Percentiles rank a stretch among this genome's conserved stretches.
These are phyloP conservation scores for Gnaphalium uliginosum DNA, from an alignment of 129 eudicot genomes.

Conservation along the genomic window DNA sequence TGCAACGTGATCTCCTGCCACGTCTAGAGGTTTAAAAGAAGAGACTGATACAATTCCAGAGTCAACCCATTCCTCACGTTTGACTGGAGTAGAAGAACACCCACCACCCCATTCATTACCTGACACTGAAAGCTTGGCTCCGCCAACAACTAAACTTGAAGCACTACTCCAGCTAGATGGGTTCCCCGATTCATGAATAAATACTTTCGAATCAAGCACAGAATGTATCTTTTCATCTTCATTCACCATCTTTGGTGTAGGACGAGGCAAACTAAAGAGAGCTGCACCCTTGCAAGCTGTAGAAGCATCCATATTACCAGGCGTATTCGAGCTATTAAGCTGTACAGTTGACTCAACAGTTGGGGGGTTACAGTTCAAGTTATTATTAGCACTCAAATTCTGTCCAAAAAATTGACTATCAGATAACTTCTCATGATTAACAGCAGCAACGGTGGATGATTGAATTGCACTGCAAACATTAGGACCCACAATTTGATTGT, in stretches of 20 bases:
- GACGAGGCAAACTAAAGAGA: constrained; percentile 48
- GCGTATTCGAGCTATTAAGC: not conserved
- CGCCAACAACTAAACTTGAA: constrained; percentile 51
- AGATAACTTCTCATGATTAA: constrained; percentile 35
- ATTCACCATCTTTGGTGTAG: constrained; percentile 35
- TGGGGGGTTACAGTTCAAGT: constrained; percentile 33
- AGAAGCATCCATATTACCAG: constrained; percentile 26
- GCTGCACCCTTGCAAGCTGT: constrained; percentile 12
- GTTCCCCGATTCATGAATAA: constrained; percentile 47
- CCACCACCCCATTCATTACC: constrained; percentile 61
- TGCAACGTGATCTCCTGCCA: constrained; percentile 43
- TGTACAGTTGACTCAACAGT: constrained; percentile 31
- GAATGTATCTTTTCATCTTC: constrained; percentile 39
- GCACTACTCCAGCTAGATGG: constrained; percentile 64
- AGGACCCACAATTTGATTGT: constrained; percentile 27
- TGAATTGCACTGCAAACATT: constrained; percentile 31
- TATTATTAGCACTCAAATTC: constrained; percentile 39
- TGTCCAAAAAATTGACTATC: constrained; percentile 53
- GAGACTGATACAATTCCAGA: constrained; percentile 37
- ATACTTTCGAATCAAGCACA: constrained; percentile 26
- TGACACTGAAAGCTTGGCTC: constrained; percentile 46
- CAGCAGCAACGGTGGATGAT: constrained; percentile 20
- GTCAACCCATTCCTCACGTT: constrained; percentile 54
- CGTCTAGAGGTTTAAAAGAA: constrained; percentile 42
- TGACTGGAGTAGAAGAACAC: constrained; percentile 47